Percentiles rank a stretch among this genome's conserved stretches.
These are phyloP conservation scores for Epicoccum sorghinum DNA, from an alignment of 2,329 filamentous ascomycete genomes.

Conservation along the genomic window DNA sequence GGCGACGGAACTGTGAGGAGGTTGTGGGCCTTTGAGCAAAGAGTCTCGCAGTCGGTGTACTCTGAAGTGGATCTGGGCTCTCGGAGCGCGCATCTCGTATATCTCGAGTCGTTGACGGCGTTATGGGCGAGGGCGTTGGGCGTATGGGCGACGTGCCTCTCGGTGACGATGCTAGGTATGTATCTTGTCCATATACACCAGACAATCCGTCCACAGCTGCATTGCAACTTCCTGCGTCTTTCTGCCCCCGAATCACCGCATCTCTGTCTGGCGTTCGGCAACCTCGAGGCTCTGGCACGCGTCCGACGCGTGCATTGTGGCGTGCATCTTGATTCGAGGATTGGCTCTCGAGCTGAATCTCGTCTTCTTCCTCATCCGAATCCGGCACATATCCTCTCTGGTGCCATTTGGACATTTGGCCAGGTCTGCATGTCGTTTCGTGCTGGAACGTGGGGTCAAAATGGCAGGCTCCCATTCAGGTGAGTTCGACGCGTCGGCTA, in stretches of 20 bases:
- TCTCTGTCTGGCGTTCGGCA: neutral
- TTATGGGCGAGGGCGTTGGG: constrained; percentile 26
- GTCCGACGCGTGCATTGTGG: constrained; percentile 28
- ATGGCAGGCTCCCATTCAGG: constrained; percentile 23
- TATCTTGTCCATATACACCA: neutral
- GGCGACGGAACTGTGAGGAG: constrained; percentile 19
- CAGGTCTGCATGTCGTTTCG: constrained; percentile 43
- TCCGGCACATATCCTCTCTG: constrained; percentile 57
- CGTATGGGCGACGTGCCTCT: constrained; percentile 17
- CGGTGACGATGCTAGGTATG: neutral
- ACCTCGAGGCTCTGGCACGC: constrained; percentile 17
- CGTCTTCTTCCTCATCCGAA: constrained; percentile 57
- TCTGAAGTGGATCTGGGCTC: constrained; percentile 42
- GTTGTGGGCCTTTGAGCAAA: neutral
- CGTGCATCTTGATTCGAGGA: constrained; percentile 17
- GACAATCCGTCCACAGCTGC: neutral
- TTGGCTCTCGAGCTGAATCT: constrained; percentile 37
- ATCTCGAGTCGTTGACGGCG: constrained; percentile 15
- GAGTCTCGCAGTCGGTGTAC: constrained; percentile 18
- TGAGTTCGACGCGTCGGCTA: constrained; percentile 19
- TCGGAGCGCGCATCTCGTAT: constrained; percentile 22
- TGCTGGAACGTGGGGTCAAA: constrained; percentile 22
- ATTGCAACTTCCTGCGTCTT: neutral
- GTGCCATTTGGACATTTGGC: constrained; percentile 58
- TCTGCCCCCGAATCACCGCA: neutral